Evolutionary conservation across 225 moss, liverwort and hornwort genomes (phyloP).

Genomic region (Physcomitrium patens): DNA sequence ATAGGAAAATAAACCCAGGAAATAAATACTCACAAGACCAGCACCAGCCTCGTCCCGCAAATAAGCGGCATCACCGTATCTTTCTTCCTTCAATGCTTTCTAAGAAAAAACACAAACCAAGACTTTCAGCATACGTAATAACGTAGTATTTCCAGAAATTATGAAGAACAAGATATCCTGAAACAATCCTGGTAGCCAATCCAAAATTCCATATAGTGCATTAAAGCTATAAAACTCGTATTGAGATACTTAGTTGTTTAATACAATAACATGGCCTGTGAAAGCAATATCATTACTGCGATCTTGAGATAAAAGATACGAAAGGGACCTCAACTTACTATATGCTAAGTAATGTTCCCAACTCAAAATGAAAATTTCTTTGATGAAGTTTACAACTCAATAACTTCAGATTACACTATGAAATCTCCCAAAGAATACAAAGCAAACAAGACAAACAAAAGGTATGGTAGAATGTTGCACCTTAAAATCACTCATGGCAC

Average conservation of each 20-base stretch:
- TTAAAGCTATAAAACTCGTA: background rate
- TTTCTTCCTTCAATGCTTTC: conserved; percentile 78
- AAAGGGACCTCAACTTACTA: background rate
- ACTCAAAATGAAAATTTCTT: background rate
- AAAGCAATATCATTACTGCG: background rate
- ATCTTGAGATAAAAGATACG: background rate
- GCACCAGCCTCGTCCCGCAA: conserved; percentile 85
- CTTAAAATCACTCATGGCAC: conserved; percentile 80
- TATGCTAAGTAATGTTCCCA: background rate
- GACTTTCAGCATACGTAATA: conserved; percentile 4
- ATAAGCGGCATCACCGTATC: conserved; percentile 77
- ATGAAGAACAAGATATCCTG: background rate
- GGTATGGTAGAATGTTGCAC: conserved; percentile 31
- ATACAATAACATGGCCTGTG: background rate
- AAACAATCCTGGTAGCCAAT: background rate
- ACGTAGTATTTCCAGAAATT: background rate
- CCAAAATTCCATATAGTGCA: conserved; percentile 1
- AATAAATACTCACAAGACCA: conserved; percentile 68
- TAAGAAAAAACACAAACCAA: conserved; percentile 34
- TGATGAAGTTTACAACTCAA: background rate
- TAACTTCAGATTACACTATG: conserved; percentile 1
- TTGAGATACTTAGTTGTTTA: background rate
- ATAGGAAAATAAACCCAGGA: conserved; percentile 7
- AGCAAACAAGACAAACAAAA: background rate
- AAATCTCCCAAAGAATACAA: background rate